Evolutionary conservation across 805 yeast genomes (phyloP).

Genomic region (Schwanniomyces occidentalis): DNA sequence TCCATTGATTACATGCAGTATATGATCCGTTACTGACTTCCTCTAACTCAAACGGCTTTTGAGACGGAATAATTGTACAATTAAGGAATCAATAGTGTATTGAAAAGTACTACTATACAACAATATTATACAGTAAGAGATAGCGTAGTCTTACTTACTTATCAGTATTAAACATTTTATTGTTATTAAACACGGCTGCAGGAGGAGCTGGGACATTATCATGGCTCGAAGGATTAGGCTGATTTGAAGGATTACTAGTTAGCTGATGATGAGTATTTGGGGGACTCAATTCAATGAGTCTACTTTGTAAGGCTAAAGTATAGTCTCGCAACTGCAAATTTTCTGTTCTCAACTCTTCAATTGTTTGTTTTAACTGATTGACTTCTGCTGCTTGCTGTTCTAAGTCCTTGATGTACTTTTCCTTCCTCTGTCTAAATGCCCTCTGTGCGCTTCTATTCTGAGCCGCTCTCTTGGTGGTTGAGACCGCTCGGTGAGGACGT

Average conservation of each 20-base stretch:
- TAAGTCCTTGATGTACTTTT: constrained; percentile 74
- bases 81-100: too few relatives aligned
- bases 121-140: too few relatives aligned
- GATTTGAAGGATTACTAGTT: constrained; percentile 4
- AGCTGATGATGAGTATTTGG: constrained; percentile 23
- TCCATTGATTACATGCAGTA: too few relatives aligned
- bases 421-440: constrained; percentile 85
- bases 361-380: constrained; percentile 59
- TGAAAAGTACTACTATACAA: too few relatives aligned
- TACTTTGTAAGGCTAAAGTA: constrained; percentile 66
- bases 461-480: constrained; percentile 79
- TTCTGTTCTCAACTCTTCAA: constrained; percentile 68
- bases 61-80: too few relatives aligned
- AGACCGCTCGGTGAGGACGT: constrained; percentile 39
- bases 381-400: constrained; percentile 69
- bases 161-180: constrained; percentile 9
- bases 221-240: constrained; percentile 6
- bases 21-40: too few relatives aligned
- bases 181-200: constrained; percentile 13
- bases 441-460: constrained; percentile 92
- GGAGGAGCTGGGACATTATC: constrained; percentile 16
- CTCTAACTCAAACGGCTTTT: too few relatives aligned
- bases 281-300: constrained; percentile 52
- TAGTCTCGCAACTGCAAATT: constrained; percentile 73
- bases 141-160: constrained; percentile 3